These are phyloP conservation scores for Cucumis variabilis DNA, from an alignment of 331 rosid genomes.

Conservation along the genomic window DNA sequence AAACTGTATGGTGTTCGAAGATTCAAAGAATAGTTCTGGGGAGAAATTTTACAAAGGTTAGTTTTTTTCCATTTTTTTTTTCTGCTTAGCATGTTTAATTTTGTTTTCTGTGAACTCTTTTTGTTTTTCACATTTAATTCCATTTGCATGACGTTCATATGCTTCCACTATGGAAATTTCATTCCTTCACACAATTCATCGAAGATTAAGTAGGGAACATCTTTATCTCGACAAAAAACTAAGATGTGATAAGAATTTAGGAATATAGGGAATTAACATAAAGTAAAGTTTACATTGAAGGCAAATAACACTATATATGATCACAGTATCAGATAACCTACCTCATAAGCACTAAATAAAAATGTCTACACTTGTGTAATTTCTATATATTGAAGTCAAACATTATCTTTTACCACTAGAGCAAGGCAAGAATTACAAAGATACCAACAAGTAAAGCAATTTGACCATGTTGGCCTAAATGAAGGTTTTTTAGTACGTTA, in stretches of 20 bases:
- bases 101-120: too few species aligned
- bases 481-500: constrained; percentile 72
- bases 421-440: constrained; percentile 70
- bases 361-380: constrained; percentile 20
- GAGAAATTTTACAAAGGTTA: too few species aligned
- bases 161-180: too few species aligned
- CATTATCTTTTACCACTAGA: constrained; percentile 53
- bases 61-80: too few species aligned
- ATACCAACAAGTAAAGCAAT: constrained; percentile 65
- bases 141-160: too few species aligned
- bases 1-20: too few species aligned
- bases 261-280: constrained; percentile 15
- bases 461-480: too few species aligned
- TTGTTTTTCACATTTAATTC: too few species aligned
- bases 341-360: background rate
- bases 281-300: background rate
- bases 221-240: background rate
- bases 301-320: background rate
- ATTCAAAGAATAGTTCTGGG: too few species aligned
- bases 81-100: too few species aligned
- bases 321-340: background rate
- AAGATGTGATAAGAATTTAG: background rate
- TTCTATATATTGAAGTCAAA: background rate
- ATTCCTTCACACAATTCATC: too few species aligned
- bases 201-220: background rate